A percentile compares a stretch with the other conserved stretches of the same genome.
Evolutionary conservation across 805 yeast species (phyloP).

Genomic region (Yarrowia keelungensis): DNA sequence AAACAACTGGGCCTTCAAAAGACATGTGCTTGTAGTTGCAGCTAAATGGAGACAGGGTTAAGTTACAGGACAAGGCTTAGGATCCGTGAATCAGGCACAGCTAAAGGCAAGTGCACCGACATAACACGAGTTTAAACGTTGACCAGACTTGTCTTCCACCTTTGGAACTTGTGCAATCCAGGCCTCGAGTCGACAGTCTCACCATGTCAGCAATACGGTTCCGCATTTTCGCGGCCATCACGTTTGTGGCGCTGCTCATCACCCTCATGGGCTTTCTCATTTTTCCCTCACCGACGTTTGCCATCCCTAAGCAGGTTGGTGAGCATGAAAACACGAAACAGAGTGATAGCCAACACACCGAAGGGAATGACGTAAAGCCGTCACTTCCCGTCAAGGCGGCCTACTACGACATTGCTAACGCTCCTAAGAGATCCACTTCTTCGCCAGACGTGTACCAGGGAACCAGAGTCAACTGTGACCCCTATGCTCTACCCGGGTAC

Average conservation of each 20-base stretch:
- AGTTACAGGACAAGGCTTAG: too few species aligned
- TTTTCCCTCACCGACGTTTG: slow-evolving; percentile 1
- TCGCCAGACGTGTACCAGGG: slow-evolving; percentile 27
- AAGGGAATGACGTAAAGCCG: neutral
- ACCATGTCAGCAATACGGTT: slow-evolving; percentile 17
- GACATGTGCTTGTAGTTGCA: too few species aligned
- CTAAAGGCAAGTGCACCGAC: too few species aligned
- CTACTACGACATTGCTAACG: slow-evolving; percentile 3
- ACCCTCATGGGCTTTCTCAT: slow-evolving; percentile 10
- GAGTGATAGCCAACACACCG: neutral
- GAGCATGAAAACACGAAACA: neutral
- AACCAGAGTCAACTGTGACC: slow-evolving; percentile 37
- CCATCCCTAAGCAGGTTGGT: neutral
- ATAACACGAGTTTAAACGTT: neutral
- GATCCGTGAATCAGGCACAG: too few species aligned
- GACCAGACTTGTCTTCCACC: too few species aligned
- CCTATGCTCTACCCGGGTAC: slow-evolving; percentile 37
- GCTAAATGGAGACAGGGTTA: too few species aligned
- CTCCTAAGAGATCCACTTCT: neutral
- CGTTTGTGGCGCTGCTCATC: neutral
- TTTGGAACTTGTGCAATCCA: too few species aligned
- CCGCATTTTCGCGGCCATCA: slow-evolving; percentile 23
- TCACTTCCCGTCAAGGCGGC: slow-evolving; percentile 19
- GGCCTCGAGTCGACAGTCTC: too few species aligned
- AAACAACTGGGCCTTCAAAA: too few species aligned